Evolutionary conservation across 73 alveolate species (phyloP).

Genomic region (Tetrahymena borealis): DNA sequence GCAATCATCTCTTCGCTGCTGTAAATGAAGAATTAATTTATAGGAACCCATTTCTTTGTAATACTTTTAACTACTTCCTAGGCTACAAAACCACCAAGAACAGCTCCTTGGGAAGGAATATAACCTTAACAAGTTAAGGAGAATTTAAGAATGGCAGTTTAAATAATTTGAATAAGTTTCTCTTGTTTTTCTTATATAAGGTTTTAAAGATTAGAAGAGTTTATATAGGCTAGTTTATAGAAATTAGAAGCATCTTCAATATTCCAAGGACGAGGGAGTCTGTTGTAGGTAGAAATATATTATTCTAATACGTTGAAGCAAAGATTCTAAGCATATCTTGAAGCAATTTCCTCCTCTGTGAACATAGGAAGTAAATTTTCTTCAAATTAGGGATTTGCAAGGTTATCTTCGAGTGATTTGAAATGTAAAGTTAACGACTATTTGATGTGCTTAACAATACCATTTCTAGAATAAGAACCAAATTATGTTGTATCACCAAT

Average conservation of each 20-base stretch:
- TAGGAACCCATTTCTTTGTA: slow-evolving; percentile 89
- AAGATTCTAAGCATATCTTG: neutral
- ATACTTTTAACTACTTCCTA: slow-evolving; percentile 90
- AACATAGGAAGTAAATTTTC: neutral
- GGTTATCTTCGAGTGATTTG: neutral
- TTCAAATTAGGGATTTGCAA: slow-evolving; percentile 12
- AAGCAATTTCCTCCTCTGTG: neutral
- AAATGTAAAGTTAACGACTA: neutral
- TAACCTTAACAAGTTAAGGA: slow-evolving; percentile 8
- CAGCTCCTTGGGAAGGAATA: slow-evolving; percentile 85
- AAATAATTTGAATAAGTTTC: neutral
- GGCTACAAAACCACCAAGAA: slow-evolving; percentile 87
- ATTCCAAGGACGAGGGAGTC: neutral
- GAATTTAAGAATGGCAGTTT: neutral
- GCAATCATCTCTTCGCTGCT: slow-evolving; percentile 45
- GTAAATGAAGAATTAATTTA: slow-evolving; percentile 52
- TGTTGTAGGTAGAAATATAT: neutral
- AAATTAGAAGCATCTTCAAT: neutral
- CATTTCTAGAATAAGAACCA: neutral
- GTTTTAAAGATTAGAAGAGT: neutral
- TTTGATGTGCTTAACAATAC: slow-evolving; percentile 23
- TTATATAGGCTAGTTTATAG: neutral
- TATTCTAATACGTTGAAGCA: neutral
- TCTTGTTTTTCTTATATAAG: neutral
- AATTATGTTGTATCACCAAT: neutral